These are phyloP conservation scores for Trichoderma afroharzianum DNA, from an alignment of 2,329 filamentous ascomycete species.

Conservation along the genomic window DNA sequence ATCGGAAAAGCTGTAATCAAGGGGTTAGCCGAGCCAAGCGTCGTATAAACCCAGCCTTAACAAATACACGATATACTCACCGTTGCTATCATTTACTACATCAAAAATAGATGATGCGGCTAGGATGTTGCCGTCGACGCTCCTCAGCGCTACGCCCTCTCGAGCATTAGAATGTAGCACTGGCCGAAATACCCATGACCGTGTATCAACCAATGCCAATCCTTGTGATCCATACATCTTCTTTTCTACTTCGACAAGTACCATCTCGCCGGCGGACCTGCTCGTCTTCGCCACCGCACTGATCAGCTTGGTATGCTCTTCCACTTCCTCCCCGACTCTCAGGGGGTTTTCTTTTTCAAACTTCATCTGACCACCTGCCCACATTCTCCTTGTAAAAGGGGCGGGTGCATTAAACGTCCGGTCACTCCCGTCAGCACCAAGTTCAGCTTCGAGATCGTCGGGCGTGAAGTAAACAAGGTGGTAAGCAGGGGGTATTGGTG, in stretches of 20 bases:
- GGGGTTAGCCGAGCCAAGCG: background rate
- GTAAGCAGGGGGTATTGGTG: constrained; percentile 55
- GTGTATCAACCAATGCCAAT: constrained; percentile 50
- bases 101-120: constrained; percentile 26
- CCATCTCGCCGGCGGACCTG: constrained; percentile 55
- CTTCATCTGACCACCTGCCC: constrained; percentile 59
- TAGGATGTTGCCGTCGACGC: constrained; percentile 16
- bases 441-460: constrained; percentile 47
- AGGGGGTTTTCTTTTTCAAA: constrained; percentile 28
- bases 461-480: constrained; percentile 65
- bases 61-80: constrained; percentile 18
- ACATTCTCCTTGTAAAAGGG: constrained; percentile 64
- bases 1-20: constrained; percentile 17
- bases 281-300: constrained; percentile 54
- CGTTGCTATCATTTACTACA: constrained; percentile 5
- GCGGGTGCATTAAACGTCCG: constrained; percentile 54
- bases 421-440: constrained; percentile 60
- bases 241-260: constrained; percentile 63
- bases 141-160: background rate
- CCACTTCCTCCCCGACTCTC: constrained; percentile 52
- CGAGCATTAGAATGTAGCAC: constrained; percentile 25
- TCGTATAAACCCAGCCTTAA: background rate
- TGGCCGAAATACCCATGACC: constrained; percentile 48
- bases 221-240: constrained; percentile 51
- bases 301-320: constrained; percentile 54